Evolutionary conservation across 2,329 filamentous ascomycete species (phyloP).

Genomic region (Colletotrichum falcatum): DNA sequence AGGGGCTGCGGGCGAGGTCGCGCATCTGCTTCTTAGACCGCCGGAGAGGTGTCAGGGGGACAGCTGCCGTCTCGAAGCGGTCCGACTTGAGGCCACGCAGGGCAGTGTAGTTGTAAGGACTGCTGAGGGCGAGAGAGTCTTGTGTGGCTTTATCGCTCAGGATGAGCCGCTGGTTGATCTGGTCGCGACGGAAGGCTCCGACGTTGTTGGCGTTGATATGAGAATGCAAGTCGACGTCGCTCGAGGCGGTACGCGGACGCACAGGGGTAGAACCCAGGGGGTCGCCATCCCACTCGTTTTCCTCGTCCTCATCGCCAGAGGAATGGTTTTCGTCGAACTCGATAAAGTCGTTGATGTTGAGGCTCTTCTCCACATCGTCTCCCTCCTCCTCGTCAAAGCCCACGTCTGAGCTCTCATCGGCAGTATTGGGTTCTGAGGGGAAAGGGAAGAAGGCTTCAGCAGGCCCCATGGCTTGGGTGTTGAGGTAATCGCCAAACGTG

Average conservation of each 20-base stretch:
- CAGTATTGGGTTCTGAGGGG: slow-evolving; percentile 68
- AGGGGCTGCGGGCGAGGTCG: slow-evolving; percentile 63
- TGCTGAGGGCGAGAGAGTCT: slow-evolving; percentile 72
- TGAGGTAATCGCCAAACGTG: slow-evolving; percentile 67
- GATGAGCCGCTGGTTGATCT: slow-evolving; percentile 71
- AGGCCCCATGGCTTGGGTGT: slow-evolving; percentile 76
- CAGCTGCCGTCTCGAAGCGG: slow-evolving; percentile 73
- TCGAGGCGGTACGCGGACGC: slow-evolving; percentile 61
- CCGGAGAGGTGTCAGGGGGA: slow-evolving; percentile 76
- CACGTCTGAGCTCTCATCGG: slow-evolving; percentile 60
- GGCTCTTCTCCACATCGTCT: slow-evolving; percentile 71
- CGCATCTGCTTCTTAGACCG: slow-evolving; percentile 64
- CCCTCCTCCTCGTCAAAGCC: slow-evolving; percentile 65
- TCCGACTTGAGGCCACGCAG: slow-evolving; percentile 74
- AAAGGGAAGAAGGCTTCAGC: slow-evolving; percentile 82
- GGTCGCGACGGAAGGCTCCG: slow-evolving; percentile 80
- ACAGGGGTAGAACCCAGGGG: slow-evolving; percentile 65
- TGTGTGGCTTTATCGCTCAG: slow-evolving; percentile 70
- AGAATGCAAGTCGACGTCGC: slow-evolving; percentile 63
- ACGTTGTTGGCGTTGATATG: slow-evolving; percentile 76
- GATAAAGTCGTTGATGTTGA: slow-evolving; percentile 80
- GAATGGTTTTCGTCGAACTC: slow-evolving; percentile 71
- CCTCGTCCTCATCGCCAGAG: slow-evolving; percentile 70
- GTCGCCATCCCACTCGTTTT: slow-evolving; percentile 60
- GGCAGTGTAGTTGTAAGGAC: slow-evolving; percentile 70